phyloP scores from a whole-genome alignment of 495 filamentous ascomycete genomes.

The Echria macrotheca region DNA sequence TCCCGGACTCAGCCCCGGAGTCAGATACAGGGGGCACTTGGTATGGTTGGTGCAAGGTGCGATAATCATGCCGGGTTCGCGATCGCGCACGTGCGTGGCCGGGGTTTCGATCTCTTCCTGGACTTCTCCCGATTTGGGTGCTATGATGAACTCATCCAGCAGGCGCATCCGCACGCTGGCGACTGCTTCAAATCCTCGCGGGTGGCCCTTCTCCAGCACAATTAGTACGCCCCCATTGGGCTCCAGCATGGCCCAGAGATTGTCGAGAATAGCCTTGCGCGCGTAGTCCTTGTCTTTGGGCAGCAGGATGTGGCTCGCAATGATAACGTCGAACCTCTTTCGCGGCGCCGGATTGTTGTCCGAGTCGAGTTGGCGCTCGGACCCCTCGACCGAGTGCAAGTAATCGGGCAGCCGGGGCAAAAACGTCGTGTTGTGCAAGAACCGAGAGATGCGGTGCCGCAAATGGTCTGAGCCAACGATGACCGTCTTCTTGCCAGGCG shows the following conservation, averaged over 20 bases:
- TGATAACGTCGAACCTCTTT: conserved; percentile 83
- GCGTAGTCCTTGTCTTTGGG: conserved; percentile 62
- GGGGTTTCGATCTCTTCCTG: conserved; percentile 26
- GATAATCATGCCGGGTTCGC: conserved; percentile 81
- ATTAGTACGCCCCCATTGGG: conserved; percentile 83
- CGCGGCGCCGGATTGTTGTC: conserved; percentile 43
- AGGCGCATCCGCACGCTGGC: conserved; percentile 74
- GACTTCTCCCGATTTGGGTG: conserved; percentile 47
- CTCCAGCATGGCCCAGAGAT: conserved; percentile 80
- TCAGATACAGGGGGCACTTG: conserved; percentile 81
- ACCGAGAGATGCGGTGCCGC: conserved; percentile 65
- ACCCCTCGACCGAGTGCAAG: conserved; percentile 49
- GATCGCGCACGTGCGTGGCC: conserved; percentile 21
- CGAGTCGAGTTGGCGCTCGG: conserved; percentile 38
- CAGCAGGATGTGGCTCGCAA: conserved; percentile 79
- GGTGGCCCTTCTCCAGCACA: conserved; percentile 84
- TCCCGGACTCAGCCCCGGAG: conserved; percentile 58
- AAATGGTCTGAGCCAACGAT: conserved; percentile 49
- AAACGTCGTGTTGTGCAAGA: conserved; percentile 87
- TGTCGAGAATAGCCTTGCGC: conserved; percentile 72
- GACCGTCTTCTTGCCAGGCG: conserved; percentile 46
- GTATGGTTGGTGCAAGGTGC: conserved; percentile 92
- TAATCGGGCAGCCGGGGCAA: conserved; percentile 91
- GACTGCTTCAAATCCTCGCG: conserved; percentile 86
- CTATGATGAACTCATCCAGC: conserved; percentile 67